Conservation (phyloP, 2,329 filamentous ascomycete species). For the Aureobasidium leucospermi region DNA sequence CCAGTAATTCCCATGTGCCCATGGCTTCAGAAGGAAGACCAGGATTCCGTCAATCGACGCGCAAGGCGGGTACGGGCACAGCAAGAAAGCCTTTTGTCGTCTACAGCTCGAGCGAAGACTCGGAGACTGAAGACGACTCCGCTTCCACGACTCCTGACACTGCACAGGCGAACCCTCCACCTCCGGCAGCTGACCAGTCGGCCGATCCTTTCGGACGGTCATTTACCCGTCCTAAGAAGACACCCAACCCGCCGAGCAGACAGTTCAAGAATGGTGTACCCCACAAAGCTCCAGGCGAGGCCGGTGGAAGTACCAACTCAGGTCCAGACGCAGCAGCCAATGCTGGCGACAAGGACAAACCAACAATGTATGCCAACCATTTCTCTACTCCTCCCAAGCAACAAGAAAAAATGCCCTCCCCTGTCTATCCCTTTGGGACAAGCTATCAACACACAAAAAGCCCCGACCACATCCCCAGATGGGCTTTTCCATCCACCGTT, state of each 20-base stretch:
- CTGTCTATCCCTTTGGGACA: slow-evolving; percentile 10
- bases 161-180: slow-evolving; percentile 2
- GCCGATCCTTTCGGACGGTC: slow-evolving; percentile 14
- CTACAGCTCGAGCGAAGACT: slow-evolving; percentile 21
- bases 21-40: background rate
- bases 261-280: slow-evolving; percentile 19
- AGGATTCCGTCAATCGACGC: background rate
- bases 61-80: slow-evolving; percentile 7
- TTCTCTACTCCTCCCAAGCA: slow-evolving; percentile 8
- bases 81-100: slow-evolving; percentile 19
- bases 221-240: slow-evolving; percentile 24
- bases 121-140: slow-evolving; percentile 15
- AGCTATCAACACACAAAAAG: slow-evolving; percentile 9
- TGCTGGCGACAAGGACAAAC: slow-evolving; percentile 12
- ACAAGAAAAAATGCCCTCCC: background rate
- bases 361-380: slow-evolving; percentile 13
- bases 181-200: slow-evolving; percentile 11
- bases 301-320: background rate
- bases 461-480: slow-evolving; percentile 19
- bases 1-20: background rate
- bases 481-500: slow-evolving; percentile 22
- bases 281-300: background rate
- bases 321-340: background rate
- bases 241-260: slow-evolving; percentile 25
- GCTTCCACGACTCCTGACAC: slow-evolving; percentile 11